Conservation (phyloP, 2,329 filamentous ascomycete genomes). For the Trichoderma hamatum region DNA sequence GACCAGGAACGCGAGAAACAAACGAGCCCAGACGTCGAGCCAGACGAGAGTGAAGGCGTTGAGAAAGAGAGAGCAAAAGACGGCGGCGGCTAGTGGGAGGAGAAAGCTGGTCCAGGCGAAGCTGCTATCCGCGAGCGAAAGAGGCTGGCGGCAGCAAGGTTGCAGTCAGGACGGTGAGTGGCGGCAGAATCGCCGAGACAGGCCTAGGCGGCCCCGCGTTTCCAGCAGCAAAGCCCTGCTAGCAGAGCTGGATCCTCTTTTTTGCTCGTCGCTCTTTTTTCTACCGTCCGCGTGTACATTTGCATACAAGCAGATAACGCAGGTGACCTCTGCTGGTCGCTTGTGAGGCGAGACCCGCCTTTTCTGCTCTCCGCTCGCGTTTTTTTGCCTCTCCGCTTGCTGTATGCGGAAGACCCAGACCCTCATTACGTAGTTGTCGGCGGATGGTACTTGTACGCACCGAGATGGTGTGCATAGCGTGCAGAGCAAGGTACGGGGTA, state of each 20-base stretch:
- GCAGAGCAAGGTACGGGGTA: background rate
- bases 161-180: slow-evolving; percentile 32
- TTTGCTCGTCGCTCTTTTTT: background rate
- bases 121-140: slow-evolving; percentile 25
- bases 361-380: slow-evolving; percentile 1
- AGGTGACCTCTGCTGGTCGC: slow-evolving; percentile 9
- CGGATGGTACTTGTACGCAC: background rate
- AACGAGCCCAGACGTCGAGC: background rate
- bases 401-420: background rate
- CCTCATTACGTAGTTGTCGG: slow-evolving; percentile 14
- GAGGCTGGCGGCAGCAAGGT: slow-evolving; percentile 30
- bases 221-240: background rate
- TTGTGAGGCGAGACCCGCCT: slow-evolving; percentile 10
- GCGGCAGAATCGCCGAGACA: slow-evolving; percentile 33
- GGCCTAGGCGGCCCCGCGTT: slow-evolving; percentile 27
- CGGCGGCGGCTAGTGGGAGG: slow-evolving; percentile 1
- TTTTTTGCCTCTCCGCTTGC: background rate
- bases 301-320: slow-evolving; percentile 6
- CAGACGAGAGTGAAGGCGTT: background rate
- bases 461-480: background rate
- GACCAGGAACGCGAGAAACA: background rate
- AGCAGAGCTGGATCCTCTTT: background rate
- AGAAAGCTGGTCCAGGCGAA: slow-evolving; percentile 3
- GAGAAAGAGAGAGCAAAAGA: background rate
- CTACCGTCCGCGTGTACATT: slow-evolving; percentile 7